These are phyloP conservation scores for Dendrobium catenatum DNA, from an alignment of 106 monocot genomes.

Conservation along the genomic window DNA sequence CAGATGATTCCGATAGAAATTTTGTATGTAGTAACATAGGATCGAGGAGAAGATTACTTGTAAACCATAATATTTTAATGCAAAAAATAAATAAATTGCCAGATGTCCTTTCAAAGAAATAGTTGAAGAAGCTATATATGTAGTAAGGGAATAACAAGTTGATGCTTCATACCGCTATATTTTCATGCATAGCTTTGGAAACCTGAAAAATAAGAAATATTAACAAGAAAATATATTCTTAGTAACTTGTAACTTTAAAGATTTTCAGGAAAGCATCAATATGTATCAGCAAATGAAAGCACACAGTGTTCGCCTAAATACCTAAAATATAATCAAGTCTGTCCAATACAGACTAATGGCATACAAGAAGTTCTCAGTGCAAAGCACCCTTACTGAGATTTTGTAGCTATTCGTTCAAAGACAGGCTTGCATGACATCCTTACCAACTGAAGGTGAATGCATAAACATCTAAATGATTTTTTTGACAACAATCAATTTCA, in stretches of 20 bases:
- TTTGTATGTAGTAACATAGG: background rate
- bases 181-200: conserved; percentile 6
- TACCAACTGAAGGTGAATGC: background rate
- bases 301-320: background rate
- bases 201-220: conserved; percentile 9
- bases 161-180: conserved; percentile 8
- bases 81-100: background rate
- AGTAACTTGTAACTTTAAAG: background rate
- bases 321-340: conserved; percentile 2
- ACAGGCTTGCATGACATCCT: background rate
- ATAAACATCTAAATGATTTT: background rate
- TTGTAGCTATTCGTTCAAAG: background rate
- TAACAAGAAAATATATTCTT: background rate
- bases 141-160: background rate
- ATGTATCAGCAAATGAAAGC: background rate
- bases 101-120: background rate
- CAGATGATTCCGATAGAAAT: background rate
- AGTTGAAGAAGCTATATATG: background rate
- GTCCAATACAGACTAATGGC: background rate
- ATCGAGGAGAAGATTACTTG: background rate
- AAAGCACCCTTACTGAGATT: background rate
- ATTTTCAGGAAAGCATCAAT: background rate
- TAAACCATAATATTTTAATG: background rate
- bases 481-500: background rate
- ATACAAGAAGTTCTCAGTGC: background rate